phyloP scores from a whole-genome alignment of 2,329 filamentous ascomycete genomes.

The Pseudogymnoascus sp. region DNA sequence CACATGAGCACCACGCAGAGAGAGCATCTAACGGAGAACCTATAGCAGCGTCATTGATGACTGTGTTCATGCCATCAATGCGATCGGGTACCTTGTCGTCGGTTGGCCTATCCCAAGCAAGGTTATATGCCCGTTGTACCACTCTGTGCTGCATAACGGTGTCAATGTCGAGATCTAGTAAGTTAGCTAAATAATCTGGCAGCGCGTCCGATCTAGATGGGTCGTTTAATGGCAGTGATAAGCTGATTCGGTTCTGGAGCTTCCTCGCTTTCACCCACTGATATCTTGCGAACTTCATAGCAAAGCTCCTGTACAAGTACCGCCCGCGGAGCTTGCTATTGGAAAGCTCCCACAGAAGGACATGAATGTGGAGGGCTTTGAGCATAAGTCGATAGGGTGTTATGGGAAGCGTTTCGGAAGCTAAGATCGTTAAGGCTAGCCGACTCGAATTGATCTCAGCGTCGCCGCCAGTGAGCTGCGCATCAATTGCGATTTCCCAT shows the following conservation, averaged over 20 bases:
- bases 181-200: conserved; percentile 64
- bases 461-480: conserved; percentile 85
- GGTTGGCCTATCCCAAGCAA: conserved; percentile 64
- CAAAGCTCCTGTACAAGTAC: conserved; percentile 59
- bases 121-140: conserved; percentile 77
- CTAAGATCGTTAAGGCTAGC: conserved; percentile 75
- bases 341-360: conserved; percentile 52
- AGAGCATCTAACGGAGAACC: conserved; percentile 83
- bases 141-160: conserved; percentile 71
- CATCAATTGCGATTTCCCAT: conserved; percentile 88
- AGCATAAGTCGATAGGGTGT: conserved; percentile 81
- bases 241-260: conserved; percentile 42
- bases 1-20: conserved; percentile 82
- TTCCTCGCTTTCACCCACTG: conserved; percentile 77
- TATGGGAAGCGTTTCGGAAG: conserved; percentile 76
- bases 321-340: conserved; percentile 39
- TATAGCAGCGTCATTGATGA: conserved; percentile 58
- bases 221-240: conserved; percentile 26
- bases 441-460: conserved; percentile 82
- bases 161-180: conserved; percentile 74
- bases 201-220: conserved; percentile 48
- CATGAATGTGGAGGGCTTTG: conserved; percentile 83
- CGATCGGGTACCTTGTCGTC: conserved; percentile 58
- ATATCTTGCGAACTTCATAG: conserved; percentile 62
- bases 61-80: conserved; percentile 4